Base-by-base conservation (phyloP, 352 stramenopile genomes). In the Globisporangium ultimum region DNA sequence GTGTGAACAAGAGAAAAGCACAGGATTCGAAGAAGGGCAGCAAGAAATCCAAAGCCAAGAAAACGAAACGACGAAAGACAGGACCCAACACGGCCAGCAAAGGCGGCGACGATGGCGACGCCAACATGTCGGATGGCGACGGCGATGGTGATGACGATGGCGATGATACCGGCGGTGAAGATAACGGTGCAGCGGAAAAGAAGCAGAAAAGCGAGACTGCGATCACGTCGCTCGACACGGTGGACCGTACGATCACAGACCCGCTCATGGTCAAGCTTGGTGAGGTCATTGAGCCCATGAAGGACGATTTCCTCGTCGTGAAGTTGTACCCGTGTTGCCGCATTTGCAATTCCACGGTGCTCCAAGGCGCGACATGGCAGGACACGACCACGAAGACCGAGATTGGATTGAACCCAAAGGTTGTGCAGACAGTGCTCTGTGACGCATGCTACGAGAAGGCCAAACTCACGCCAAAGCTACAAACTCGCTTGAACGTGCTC, bases 231-330 rank as follows among this genome's bases (percentile, higher is more conserved):
- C 56, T 90, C 21, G 82, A 93, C 49, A 71, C 78, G 2, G 68
- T 86, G 12, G 76, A 91, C 56, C 63, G 81, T 36, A 91, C 75
- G 22, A 60, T 93, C 17, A 79, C 78, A 32, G 87, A 96, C 36
- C 78, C 79, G 7, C 60, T 96, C 32, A 95, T 96, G 87, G 67
- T 79, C 42, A 93, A 94, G 60, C 80, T 96, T 24, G 86, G 84
- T 24, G 84, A 93, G 63, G 80, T 93, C 53, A 91, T 96, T 34
- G 80, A 93, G 63, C 87, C 85, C 1, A 96, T 96, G 87, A 96
- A 95, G 68, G 87, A 96, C 55, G 87, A 96, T 58, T 96, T 96
- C 49, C 52, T 96, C 17, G 87, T 96, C 42, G 84, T 95, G 21
- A 94, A 96, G 64, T 60, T 96, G 24, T 68, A 90, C n/a, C 87